A percentile compares a stretch with the other conserved stretches of the same genome.
Conservation (phyloP, 1,284 basidiomycete species). For the Moesziomyces sp. region DNA sequence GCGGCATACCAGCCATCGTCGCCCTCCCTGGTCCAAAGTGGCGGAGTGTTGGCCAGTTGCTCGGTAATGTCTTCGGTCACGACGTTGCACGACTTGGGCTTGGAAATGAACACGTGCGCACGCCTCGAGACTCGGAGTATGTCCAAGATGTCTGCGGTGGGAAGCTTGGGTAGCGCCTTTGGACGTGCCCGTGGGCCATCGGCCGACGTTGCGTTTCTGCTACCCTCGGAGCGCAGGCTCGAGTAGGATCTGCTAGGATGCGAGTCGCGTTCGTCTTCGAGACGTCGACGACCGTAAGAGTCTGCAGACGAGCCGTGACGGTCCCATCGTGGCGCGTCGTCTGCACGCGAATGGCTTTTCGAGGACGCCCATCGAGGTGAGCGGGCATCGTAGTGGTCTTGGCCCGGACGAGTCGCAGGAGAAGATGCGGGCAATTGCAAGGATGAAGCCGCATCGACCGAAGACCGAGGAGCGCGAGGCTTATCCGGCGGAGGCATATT, state of each 20-base stretch:
- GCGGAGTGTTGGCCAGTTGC: constrained; percentile 47
- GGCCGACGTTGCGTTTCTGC: background rate
- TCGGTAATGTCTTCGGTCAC: constrained; percentile 47
- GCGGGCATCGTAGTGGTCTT: constrained; percentile 4
- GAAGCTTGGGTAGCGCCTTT: constrained; percentile 7
- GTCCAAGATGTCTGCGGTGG: constrained; percentile 23
- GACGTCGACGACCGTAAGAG: constrained; percentile 12
- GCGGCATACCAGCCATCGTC: constrained; percentile 65
- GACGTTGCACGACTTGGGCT: constrained; percentile 38
- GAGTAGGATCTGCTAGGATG: constrained; percentile 5
- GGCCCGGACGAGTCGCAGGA: constrained; percentile 5
- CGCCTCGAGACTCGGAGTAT: constrained; percentile 22
- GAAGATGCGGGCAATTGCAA: constrained; percentile 3
- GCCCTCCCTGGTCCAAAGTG: constrained; percentile 60
- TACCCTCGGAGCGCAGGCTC: constrained; percentile 1
- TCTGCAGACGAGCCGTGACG: background rate
- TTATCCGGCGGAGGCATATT: constrained; percentile 33
- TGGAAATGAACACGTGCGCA: constrained; percentile 54
- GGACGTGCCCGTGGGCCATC: constrained; percentile 1
- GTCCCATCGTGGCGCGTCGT: background rate
- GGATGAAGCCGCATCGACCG: constrained; percentile 4
- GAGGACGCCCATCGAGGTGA: background rate
- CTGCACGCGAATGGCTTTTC: background rate
- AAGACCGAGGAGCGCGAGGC: constrained; percentile 23
- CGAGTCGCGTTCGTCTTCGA: constrained; percentile 7